These are phyloP conservation scores for Aspergillus hancockii DNA, from an alignment of 495 filamentous ascomycete genomes.

Conservation along the genomic window DNA sequence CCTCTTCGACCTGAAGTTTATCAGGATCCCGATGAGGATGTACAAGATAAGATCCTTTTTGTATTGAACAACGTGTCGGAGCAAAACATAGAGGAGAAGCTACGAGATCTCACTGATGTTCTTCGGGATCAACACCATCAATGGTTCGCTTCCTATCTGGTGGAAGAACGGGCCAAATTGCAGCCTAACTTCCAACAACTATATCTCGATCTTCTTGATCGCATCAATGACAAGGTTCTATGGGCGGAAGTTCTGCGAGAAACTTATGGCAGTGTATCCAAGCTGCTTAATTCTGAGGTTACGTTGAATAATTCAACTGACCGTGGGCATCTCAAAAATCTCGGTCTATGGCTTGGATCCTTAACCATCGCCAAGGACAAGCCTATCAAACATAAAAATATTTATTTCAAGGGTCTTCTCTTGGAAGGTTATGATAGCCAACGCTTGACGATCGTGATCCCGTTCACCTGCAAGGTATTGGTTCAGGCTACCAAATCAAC, in stretches of 20 bases:
- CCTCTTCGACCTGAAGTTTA: slow-evolving; percentile 58
- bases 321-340: slow-evolving; percentile 83
- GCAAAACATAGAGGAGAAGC: slow-evolving; percentile 79
- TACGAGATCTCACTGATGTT: slow-evolving; percentile 73
- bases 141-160: slow-evolving; percentile 96
- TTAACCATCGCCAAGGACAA: slow-evolving; percentile 92
- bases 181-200: slow-evolving; percentile 94
- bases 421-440: slow-evolving; percentile 90
- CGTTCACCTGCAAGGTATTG: slow-evolving; percentile 95
- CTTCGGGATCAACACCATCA: slow-evolving; percentile 80
- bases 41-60: slow-evolving; percentile 92
- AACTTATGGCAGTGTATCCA: slow-evolving; percentile 82
- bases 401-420: slow-evolving; percentile 93
- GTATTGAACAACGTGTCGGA: slow-evolving; percentile 94
- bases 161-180: slow-evolving; percentile 92
- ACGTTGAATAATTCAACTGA: slow-evolving; percentile 80
- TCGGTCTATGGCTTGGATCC: slow-evolving; percentile 89
- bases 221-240: slow-evolving; percentile 73
- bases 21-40: slow-evolving; percentile 78
- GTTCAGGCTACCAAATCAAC: slow-evolving; percentile 79
- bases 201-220: slow-evolving; percentile 85
- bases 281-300: slow-evolving; percentile 83
- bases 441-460: slow-evolving; percentile 85
- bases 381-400: slow-evolving; percentile 93
- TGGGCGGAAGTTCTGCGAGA: slow-evolving; percentile 90